Evolutionary conservation across 176 grass and related monocot species (phyloP), one percentile per base, ranked within the genome.

Genomic region (Zoysia japonica): DNA sequence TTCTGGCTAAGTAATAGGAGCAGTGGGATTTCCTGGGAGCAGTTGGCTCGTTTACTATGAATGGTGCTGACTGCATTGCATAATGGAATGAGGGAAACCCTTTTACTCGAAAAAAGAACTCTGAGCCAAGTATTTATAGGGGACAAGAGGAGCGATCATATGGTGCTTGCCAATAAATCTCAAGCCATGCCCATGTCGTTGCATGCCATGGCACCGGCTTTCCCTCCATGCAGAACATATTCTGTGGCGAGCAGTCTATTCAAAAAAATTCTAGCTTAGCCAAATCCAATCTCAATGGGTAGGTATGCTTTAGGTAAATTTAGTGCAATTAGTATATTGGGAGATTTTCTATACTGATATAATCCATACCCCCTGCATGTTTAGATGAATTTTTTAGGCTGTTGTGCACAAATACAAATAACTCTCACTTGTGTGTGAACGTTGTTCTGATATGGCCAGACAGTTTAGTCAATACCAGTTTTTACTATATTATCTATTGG

Each of bases 201-300:
- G 60, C 38, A 60, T 88, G 60, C 3, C 39, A 78, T 20, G 15
- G 59, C 28, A 50, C 15, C 61, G 80, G 36, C 61, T 39, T 66
- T 20, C 59, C 28, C 54, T n/a, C 65, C 67, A 5, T 67, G 47
- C 39, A 57, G 85, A 87, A 87, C 78, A 87, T 87, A 73, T 87
- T 87, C 80, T 38, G 39, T 79, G 37, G 9, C 43, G 51, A 61
- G 67, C 17, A 12, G 61, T 83, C 74, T 60, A 41, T 41, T 82
- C 80, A 51, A 59, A 50, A 61, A 67, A 71, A 78, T 60, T 68
- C 60, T 71, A 83, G 19, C 80, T 38, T 72, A 71, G 73, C 61
- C 80, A 83, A 59, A 73, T 72, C 36, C 37, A 9, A 49, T 78
- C 37, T 60, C n/a, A 67, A 40, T 50, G 79, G 74, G 72, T 72